Base-by-base conservation (phyloP, 306 rosid genomes). In the Amphicarpaea edgeworthii region DNA sequence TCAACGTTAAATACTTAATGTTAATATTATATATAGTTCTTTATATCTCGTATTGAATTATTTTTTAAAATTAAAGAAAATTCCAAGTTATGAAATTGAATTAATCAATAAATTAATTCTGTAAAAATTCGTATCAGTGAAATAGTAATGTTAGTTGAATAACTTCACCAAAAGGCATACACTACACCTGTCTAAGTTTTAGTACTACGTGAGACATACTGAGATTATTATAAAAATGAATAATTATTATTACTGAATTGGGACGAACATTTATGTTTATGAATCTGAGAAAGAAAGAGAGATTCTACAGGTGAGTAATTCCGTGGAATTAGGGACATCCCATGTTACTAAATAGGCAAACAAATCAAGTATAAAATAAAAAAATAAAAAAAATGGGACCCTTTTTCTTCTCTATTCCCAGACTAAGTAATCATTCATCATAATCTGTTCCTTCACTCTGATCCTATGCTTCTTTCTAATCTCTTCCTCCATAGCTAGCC, bases 331-430 rank as follows among this genome's bases (percentile, higher is more conserved):
- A 85, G 86, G 66, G 85, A 85, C 90, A 88, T 67, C 82, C 88
- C 90, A 87, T 89, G 89, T 89, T 89, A 87, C 87, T 82, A 28
- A 79, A 81, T 82, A 85, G 80, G 82, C 85, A 85, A 86, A 85
- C 85, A 86, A 85, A 87, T 83, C 80, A 82, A 78, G 72, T 80
- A 65, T 41, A 49, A n/a, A n/a, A n/a, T n/a, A n/a, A n/a, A n/a
- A n/a, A n/a, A n/a, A n/a, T n/a, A n/a, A 65, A 4, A 16, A 6
- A 16, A 71, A 84, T 79, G 85, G 90, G 87, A 0, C 77, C 62
- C 16, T 9, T 37, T 8, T 0, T 45, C 3, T 40, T 20, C 42
- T 17, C 30, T 20, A 40, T 59, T 64, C 50, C 40, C 50, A 46
- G 21, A 64, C 71, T 26, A 72, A 71, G 49, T 57, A 69, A 41